These are phyloP conservation scores for Ilex paraguariensis DNA, from an alignment of 305 asterid species.

Conservation along the genomic window DNA sequence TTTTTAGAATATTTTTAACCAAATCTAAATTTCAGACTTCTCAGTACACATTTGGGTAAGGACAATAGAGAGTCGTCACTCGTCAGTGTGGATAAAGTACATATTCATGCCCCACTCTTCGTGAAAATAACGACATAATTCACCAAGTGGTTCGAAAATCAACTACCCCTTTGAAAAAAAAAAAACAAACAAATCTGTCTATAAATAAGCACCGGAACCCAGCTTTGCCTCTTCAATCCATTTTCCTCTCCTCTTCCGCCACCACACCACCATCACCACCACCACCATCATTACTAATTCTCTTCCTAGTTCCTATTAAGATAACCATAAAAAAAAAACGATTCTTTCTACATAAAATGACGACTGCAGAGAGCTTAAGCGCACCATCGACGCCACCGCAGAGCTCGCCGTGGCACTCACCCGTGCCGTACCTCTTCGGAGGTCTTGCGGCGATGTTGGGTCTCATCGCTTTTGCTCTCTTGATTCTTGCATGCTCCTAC, in stretches of 20 bases:
- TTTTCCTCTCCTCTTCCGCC: background rate
- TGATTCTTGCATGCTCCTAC: constrained; percentile 80
- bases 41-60: too few species aligned
- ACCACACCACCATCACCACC: background rate
- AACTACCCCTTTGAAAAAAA: too few species aligned
- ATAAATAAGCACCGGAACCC: constrained; percentile 35
- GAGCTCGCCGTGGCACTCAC: constrained; percentile 84
- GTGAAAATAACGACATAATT: too few species aligned
- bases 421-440: constrained; percentile 89
- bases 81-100: too few species aligned
- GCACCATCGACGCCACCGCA: constrained; percentile 18
- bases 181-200: constrained; percentile 4
- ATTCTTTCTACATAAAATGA: constrained; percentile 17
- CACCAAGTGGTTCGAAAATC: too few species aligned
- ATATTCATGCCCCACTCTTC: too few species aligned
- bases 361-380: constrained; percentile 23
- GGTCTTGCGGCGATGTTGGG: constrained; percentile 95
- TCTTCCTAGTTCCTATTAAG: background rate
- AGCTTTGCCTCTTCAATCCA: constrained; percentile 12
- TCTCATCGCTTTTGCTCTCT: constrained; percentile 75
- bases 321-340: background rate
- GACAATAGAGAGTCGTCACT: too few species aligned
- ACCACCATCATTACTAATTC: background rate
- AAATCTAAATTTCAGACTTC: too few species aligned
- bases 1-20: too few species aligned